Evolutionary conservation across 345 rosid species (phyloP), one percentile per base, ranked within the genome.

Genomic region (Carallia pectinifolia): DNA sequence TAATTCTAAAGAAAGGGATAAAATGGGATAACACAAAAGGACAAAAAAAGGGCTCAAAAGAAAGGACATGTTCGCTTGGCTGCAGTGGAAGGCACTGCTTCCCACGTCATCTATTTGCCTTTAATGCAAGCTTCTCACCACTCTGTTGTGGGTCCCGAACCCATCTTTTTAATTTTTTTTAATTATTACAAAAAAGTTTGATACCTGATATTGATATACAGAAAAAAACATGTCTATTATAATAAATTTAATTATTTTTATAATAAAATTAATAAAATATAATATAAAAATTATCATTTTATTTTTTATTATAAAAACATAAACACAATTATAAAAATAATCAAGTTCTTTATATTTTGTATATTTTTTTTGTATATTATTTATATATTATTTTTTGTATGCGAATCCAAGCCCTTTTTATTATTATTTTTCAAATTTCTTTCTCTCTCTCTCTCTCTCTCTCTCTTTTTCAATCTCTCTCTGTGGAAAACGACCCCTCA

Each of bases 51-150:
- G 10, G 1, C 50, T 44, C 17, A 29, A 38, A 65, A 29, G 18
- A 37, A 37, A 6, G 29, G 1, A 18, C n/a, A 15, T 6, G 37
- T 47, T 33, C 3, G 37, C 34, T 68, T 53, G 19, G 80, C 55
- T 76, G 78, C 66, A 73, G 72, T 80, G 80, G 69, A 76, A 80
- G 58, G 65, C 80, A 73, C 78, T 70, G 10, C 74, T 70, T 68
- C 52, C 61, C 74, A 48, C 80, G 77, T 76, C 80, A 76, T 69
- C 44, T 3, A 7, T 38, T 53, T 16, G 53, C 19, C 67, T 38
- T 71, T 53, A 4, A 54, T 0, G 68, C 10, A 15, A 38, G 29
- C 16, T 37, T 5, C 31, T 67, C 78, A 67, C 37, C 64, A 9
- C 31, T 18, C 77, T 19, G 61, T 19, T 19, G 68, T 75, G 62